phyloP scores from a whole-genome alignment of 2,329 filamentous ascomycete species.

The Hypoxylon sp. region DNA sequence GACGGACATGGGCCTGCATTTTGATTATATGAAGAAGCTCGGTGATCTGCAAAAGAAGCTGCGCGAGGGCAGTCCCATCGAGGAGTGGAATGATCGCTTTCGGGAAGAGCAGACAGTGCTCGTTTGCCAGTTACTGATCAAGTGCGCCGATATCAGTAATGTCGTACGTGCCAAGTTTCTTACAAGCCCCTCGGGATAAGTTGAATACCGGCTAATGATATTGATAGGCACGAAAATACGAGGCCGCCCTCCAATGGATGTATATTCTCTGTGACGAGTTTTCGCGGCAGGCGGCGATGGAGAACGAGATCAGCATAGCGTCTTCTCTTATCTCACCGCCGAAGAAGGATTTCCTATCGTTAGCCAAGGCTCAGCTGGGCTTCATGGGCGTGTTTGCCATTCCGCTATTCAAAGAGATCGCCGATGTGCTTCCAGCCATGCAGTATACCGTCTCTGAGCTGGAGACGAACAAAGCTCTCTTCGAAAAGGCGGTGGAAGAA shows the following conservation, averaged over 20 bases:
- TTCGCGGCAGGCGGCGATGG: conserved; percentile 90
- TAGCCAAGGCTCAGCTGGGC: conserved; percentile 87
- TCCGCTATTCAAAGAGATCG: conserved; percentile 87
- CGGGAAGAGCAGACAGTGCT: conserved; percentile 79
- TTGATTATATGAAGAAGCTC: conserved; percentile 93
- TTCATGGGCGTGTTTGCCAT: conserved; percentile 98
- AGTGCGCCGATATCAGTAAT: conserved; percentile 98
- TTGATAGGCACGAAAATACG: conserved; percentile 79
- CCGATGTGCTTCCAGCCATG: conserved; percentile 86
- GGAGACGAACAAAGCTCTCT: conserved; percentile 75
- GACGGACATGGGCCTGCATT: conserved; percentile 97
- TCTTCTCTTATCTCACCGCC: conserved; percentile 88
- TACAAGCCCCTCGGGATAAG: neutral
- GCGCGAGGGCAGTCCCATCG: conserved; percentile 68
- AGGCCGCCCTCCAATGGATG: conserved; percentile 87
- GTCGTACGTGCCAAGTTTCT: conserved; percentile 70
- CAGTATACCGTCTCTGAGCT: conserved; percentile 85
- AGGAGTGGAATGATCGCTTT: conserved; percentile 79
- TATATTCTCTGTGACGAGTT: conserved; percentile 95
- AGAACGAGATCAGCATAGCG: conserved; percentile 83
- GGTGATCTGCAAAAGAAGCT: conserved; percentile 82
- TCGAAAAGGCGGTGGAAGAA: conserved; percentile 73
- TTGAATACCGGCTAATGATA: conserved; percentile 37
- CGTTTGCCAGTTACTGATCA: conserved; percentile 91
- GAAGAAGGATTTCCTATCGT: conserved; percentile 80